Evolutionary conservation across 441 rosid genomes (phyloP).

Genomic region (Adansonia madagascariensis): DNA sequence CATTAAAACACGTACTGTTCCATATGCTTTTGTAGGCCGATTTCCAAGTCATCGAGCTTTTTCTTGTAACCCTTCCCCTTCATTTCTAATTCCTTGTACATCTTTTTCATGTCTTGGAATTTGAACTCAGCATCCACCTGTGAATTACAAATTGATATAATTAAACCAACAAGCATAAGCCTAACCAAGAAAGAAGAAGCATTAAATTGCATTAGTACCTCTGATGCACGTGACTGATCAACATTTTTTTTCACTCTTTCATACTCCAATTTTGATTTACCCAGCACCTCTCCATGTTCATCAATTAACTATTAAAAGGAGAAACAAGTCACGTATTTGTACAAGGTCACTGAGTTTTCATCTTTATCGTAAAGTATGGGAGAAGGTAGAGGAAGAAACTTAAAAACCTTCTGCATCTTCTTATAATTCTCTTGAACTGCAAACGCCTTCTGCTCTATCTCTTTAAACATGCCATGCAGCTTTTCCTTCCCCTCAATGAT

Average conservation of each 20-base stretch:
- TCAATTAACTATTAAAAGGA: conserved; percentile 65
- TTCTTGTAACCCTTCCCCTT: conserved; percentile 84
- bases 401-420: conserved; percentile 64
- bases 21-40: conserved; percentile 66
- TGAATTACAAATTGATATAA: background rate
- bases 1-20: conserved; percentile 72
- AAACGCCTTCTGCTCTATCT: conserved; percentile 79
- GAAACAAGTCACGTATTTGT: conserved; percentile 20
- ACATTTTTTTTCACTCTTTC: conserved; percentile 74
- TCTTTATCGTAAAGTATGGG: conserved; percentile 9
- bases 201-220: conserved; percentile 52
- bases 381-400: conserved; percentile 22
- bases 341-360: conserved; percentile 1
- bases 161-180: conserved; percentile 16
- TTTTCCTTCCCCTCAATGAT: conserved; percentile 74
- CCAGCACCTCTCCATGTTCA: conserved; percentile 72
- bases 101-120: conserved; percentile 80
- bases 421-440: conserved; percentile 80
- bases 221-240: conserved; percentile 82
- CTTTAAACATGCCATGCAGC: conserved; percentile 60
- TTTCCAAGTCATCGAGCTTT: conserved; percentile 79
- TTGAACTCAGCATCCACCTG: conserved; percentile 89
- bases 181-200: conserved; percentile 18
- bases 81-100: conserved; percentile 71
- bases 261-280: conserved; percentile 63